Conservation (phyloP, 768 basidiomycete genomes). For the Boletus pseudo-olivaceus region DNA sequence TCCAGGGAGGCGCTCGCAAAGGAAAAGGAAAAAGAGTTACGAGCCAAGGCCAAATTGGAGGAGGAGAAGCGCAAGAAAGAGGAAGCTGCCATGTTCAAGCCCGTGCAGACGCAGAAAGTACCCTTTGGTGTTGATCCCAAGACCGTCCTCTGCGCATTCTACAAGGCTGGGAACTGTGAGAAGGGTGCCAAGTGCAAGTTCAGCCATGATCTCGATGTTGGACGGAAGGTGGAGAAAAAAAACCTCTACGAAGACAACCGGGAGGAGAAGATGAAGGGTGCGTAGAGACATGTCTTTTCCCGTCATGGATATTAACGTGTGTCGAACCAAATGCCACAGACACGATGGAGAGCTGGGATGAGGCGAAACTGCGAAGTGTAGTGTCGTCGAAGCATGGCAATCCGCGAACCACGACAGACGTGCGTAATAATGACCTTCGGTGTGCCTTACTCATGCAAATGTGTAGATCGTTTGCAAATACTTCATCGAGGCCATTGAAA, state of each 20-base stretch:
- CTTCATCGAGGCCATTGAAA: conserved; percentile 96
- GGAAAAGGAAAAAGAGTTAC: conserved; percentile 77
- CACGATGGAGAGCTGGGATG: conserved; percentile 98
- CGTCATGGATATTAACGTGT: background rate
- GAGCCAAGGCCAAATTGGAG: conserved; percentile 70
- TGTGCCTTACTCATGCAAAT: conserved; percentile 5
- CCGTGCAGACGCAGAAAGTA: conserved; percentile 79
- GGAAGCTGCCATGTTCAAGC: conserved; percentile 78
- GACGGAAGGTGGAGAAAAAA: conserved; percentile 91
- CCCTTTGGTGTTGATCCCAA: conserved; percentile 97
- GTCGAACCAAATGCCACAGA: conserved; percentile 44
- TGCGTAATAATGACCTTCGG: conserved; percentile 33
- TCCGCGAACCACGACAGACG: conserved; percentile 89
- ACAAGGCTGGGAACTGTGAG: conserved; percentile 88
- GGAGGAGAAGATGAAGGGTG: conserved; percentile 76
- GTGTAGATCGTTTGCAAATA: conserved; percentile 92
- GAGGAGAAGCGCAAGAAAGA: conserved; percentile 84
- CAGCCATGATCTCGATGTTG: conserved; percentile 88
- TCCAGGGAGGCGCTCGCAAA: conserved; percentile 77
- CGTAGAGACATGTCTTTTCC: conserved; percentile 18
- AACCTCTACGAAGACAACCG: conserved; percentile 88
- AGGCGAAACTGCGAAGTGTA: conserved; percentile 87
- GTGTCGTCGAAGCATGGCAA: conserved; percentile 87
- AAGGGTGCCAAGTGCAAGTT: conserved; percentile 97
- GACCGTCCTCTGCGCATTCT: conserved; percentile 88